Conservation (phyloP, 495 filamentous ascomycete species). For the Hyaloscypha hepaticicola region DNA sequence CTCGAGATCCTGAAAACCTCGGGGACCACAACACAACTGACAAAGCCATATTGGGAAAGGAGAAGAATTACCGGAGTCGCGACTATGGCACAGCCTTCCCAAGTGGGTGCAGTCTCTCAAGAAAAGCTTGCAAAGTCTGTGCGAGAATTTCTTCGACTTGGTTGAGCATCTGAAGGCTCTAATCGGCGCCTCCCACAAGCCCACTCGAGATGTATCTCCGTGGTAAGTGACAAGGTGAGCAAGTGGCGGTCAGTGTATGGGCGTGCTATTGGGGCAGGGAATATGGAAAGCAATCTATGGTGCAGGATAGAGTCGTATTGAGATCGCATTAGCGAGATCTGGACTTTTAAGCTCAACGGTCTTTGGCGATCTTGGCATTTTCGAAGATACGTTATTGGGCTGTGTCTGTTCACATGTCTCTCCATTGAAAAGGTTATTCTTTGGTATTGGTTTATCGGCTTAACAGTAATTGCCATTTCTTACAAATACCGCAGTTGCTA, state of each 20-base stretch:
- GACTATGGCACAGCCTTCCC: background rate
- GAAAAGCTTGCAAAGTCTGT: background rate
- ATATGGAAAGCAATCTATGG: background rate
- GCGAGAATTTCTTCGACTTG: too few relatives aligned
- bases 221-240: background rate
- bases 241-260: background rate
- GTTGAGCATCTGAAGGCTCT: background rate
- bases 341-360: background rate
- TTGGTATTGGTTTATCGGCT: background rate
- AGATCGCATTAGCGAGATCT: background rate
- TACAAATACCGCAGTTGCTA: background rate
- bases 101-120: background rate
- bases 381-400: background rate
- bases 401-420: background rate
- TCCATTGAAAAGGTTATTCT: background rate
- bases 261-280: background rate
- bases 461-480: background rate
- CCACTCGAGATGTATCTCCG: background rate
- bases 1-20: background rate
- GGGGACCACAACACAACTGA: background rate
- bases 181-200: background rate
- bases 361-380: background rate
- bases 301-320: background rate
- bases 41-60: background rate
- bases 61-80: background rate